These are phyloP conservation scores for Fusarium mexicanum DNA, from an alignment of 2,329 filamentous ascomycete species.

Conservation along the genomic window DNA sequence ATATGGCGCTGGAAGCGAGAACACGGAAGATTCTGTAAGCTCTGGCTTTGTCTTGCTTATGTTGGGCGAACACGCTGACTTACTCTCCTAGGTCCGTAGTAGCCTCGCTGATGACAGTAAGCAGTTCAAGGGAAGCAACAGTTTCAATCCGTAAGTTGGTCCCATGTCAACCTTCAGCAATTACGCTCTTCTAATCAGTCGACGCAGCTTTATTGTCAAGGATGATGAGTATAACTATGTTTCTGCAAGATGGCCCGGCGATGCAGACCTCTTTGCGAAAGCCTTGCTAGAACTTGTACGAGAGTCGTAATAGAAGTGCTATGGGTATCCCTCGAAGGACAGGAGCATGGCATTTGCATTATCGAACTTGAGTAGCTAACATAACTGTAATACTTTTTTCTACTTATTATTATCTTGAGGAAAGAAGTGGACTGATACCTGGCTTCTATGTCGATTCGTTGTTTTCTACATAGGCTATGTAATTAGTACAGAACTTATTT, in stretches of 20 bases:
- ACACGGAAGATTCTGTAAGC: background rate
- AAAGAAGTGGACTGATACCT: too few relatives aligned
- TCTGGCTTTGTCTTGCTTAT: background rate
- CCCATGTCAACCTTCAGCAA: rapidly evolving
- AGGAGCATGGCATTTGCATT: too few relatives aligned
- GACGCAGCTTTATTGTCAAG: background rate
- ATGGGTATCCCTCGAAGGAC: too few relatives aligned
- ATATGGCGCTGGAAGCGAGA: background rate
- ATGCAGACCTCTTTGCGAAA: background rate
- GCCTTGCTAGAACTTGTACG: background rate
- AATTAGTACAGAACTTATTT: rapidly evolving
- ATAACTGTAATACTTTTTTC: too few relatives aligned
- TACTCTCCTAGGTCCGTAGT: rapidly evolving
- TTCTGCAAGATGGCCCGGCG: background rate
- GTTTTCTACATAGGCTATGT: rapidly evolving
- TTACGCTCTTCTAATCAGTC: rapidly evolving
- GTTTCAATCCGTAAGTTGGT: background rate
- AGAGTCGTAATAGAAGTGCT: background rate
- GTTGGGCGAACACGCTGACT: background rate
- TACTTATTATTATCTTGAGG: too few relatives aligned
- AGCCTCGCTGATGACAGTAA: background rate
- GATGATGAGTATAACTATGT: background rate
- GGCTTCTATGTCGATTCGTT: too few relatives aligned
- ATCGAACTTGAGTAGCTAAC: too few relatives aligned
- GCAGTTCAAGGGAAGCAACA: background rate